Evolutionary conservation across 306 rosid genomes (phyloP), one percentile per base, ranked within the genome.

Genomic region (Prosopis cineraria): DNA sequence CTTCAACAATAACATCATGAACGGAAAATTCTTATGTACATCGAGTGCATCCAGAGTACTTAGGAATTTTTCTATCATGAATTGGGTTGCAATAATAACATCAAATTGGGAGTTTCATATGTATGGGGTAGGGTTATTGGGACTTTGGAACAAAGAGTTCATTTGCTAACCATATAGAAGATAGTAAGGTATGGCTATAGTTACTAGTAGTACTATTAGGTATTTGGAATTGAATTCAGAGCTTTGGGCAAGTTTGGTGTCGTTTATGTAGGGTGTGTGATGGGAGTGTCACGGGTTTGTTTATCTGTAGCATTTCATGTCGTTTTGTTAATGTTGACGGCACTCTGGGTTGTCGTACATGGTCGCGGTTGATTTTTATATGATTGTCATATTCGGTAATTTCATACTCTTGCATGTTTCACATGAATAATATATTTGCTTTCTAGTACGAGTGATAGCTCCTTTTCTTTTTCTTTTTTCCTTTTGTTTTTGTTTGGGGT

Each of bases 291-390:
- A 75, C 72, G 82, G 81, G 64, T 55, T 50, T 55, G 25, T 20
- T 27, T 76, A 5, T 63, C 43, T 78, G 63, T 83, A 65, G 78
- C 64, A 71, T 40, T 64, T 22, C 45, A 1, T 82, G 72, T 74
- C 36, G 39, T 70, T 76, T 78, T 68, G 25, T 56, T 74, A 0
- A 34, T 34, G 67, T 78, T 14, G 24, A 41, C 43, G 17, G 53
- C 44, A 44, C 68, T 11, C 17, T 55, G 22, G 24, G 10, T 50
- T 58, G 41, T 58, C 67, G 71, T 74, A 34, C 53, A 36, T 27
- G 70, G 84, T 85, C 85, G 74, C 79, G 85, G 81, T 81, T 81
- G 22, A 24, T 41, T 55, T 24, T 55, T 24, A 30, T 50, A 34
- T 37, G 48, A 29, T 40, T 77, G 80, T 33, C 22, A 11, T 31